A percentile compares a stretch with the other conserved stretches of the same genome.
phyloP scores from a whole-genome alignment of 192 early-diverging fungal species.

The Nowakowskiella sp. region DNA sequence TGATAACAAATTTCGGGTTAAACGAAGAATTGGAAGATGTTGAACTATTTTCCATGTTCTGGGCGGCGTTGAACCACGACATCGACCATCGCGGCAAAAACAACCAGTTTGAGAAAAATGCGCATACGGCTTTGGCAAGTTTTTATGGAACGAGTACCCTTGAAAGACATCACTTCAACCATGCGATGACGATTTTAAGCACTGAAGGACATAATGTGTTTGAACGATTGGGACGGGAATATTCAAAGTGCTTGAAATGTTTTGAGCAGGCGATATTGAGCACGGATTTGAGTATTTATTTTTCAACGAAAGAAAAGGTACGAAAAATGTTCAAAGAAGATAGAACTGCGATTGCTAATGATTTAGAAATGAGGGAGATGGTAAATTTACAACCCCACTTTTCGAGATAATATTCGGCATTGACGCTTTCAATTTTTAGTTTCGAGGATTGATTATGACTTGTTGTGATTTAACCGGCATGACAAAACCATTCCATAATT shows the following conservation, averaged over 20 bases:
- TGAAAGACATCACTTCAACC: constrained; percentile 43
- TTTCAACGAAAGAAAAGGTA: constrained; percentile 25
- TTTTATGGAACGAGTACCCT: constrained; percentile 34
- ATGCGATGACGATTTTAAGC: constrained; percentile 34
- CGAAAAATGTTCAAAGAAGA: constrained; percentile 13
- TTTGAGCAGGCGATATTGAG: constrained; percentile 35
- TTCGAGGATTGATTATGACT: constrained; percentile 34
- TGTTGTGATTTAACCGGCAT: constrained; percentile 32
- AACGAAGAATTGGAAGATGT: constrained; percentile 13
- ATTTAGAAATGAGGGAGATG: constrained; percentile 11
- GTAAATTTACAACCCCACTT: neutral
- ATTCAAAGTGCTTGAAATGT: constrained; percentile 20
- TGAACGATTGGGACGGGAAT: constrained; percentile 13
- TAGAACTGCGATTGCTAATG: constrained; percentile 4
- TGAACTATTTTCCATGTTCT: constrained; percentile 37
- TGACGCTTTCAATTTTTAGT: neutral
- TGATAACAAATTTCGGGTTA: constrained; percentile 14
- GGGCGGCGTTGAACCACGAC: constrained; percentile 38
- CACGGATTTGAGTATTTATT: constrained; percentile 37
- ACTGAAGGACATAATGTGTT: constrained; percentile 27
- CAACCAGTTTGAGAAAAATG: constrained; percentile 34
- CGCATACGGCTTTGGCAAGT: constrained; percentile 27
- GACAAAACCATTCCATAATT: constrained; percentile 31
- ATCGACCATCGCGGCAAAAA: constrained; percentile 46
- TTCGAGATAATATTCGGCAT: neutral